phyloP scores from a whole-genome alignment of 2,329 filamentous ascomycete genomes.

The Ophiostoma sp. region DNA sequence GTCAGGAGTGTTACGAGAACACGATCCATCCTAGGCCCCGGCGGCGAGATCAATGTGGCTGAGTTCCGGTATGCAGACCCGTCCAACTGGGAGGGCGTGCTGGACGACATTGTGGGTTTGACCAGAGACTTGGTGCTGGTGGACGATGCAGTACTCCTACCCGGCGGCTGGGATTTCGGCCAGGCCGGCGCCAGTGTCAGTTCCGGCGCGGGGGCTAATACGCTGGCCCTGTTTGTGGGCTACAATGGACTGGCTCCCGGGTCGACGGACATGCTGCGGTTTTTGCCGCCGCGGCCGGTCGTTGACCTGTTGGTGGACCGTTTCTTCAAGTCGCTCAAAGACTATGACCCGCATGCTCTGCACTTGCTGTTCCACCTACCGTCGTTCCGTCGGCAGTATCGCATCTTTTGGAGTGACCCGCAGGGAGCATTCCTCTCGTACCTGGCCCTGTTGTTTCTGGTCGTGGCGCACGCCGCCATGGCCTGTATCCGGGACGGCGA shows the following conservation, averaged over 20 bases:
- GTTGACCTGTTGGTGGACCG: conserved; percentile 32
- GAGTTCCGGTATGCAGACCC: conserved; percentile 35
- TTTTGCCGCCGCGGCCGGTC: conserved; percentile 32
- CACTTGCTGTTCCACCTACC: conserved; percentile 37
- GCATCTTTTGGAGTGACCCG: conserved; percentile 35
- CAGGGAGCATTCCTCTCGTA: conserved; percentile 30
- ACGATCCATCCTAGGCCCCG: background rate
- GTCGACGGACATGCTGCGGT: conserved; percentile 27
- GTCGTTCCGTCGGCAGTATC: conserved; percentile 35
- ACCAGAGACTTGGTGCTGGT: conserved; percentile 25
- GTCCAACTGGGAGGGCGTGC: conserved; percentile 37
- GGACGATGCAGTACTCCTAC: background rate
- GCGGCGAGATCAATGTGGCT: conserved; percentile 25
- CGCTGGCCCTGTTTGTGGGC: conserved; percentile 20
- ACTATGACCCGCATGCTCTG: conserved; percentile 26
- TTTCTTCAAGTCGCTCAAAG: conserved; percentile 33
- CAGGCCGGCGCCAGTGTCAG: background rate
- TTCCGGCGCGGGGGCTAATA: background rate
- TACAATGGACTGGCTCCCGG: conserved; percentile 30
- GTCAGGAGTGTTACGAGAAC: background rate
- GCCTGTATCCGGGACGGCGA: conserved; percentile 33
- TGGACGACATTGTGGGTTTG: conserved; percentile 30
- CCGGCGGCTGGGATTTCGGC: conserved; percentile 20
- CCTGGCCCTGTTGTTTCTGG: conserved; percentile 37
- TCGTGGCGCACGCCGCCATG: conserved; percentile 36